phyloP scores from a whole-genome alignment of 495 filamentous ascomycete species.

The Chaetomidium leptoderma region DNA sequence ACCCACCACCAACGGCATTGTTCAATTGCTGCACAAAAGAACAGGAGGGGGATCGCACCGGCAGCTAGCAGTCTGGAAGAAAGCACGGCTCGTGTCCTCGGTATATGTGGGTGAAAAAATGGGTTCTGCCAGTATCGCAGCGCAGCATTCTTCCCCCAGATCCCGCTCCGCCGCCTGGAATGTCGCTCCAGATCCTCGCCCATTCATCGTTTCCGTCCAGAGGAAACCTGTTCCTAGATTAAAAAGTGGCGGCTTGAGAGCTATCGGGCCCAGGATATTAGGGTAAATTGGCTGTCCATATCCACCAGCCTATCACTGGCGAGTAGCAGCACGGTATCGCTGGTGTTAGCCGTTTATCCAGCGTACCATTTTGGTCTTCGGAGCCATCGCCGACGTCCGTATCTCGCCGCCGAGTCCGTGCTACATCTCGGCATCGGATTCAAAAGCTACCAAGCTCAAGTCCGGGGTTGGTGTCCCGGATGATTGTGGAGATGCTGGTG shows the following conservation, averaged over 20 bases:
- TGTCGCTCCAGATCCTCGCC: background rate
- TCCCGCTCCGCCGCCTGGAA: conserved; percentile 6
- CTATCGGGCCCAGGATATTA: conserved; percentile 20
- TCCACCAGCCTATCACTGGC: background rate
- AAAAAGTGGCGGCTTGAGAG: conserved; percentile 18
- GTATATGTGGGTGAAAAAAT: background rate
- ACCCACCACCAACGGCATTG: background rate
- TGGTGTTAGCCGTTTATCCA: conserved; percentile 3
- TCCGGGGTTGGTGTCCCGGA: background rate
- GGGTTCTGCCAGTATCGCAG: background rate
- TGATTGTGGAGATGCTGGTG: background rate
- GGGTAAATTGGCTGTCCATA: conserved; percentile 22
- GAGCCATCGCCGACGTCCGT: background rate
- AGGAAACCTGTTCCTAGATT: conserved; percentile 18
- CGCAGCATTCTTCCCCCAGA: background rate
- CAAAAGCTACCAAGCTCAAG: too few relatives aligned
- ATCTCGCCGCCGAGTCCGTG: background rate
- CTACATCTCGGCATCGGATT: background rate
- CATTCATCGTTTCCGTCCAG: conserved; percentile 5
- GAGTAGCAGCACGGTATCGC: background rate
- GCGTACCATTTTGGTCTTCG: background rate
- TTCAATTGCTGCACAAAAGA: conserved; percentile 1
- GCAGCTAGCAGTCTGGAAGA: background rate
- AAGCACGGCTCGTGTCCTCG: background rate
- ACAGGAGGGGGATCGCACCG: background rate